Conservation (phyloP, 495 filamentous ascomycete genomes). For the Aspergillus leporis region DNA sequence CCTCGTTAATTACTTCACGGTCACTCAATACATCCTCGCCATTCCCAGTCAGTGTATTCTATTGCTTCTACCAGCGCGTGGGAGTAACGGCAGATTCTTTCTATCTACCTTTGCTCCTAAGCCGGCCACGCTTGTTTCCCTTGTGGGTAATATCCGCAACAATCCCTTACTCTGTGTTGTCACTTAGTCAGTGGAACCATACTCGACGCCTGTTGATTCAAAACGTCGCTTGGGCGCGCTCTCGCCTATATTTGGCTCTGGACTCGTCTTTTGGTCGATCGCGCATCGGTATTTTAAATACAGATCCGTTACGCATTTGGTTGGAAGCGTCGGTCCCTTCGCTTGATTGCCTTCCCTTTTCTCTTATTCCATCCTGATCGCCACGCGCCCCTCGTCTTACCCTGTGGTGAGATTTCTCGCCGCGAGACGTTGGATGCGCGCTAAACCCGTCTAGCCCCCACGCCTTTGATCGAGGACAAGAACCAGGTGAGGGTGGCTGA, state of each 20-base stretch:
- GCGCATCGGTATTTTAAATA: constrained; percentile 13
- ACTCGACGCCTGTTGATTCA: background rate
- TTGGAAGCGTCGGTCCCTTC: constrained; percentile 12
- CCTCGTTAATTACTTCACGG: constrained; percentile 11
- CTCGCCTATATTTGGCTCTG: background rate
- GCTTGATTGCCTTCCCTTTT: constrained; percentile 18
- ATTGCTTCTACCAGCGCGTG: constrained; percentile 8
- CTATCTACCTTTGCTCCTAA: constrained; percentile 14
- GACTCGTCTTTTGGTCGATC: background rate
- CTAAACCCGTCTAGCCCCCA: constrained; percentile 21
- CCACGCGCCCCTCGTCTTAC: constrained; percentile 32
- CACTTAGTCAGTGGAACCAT: constrained; percentile 8
- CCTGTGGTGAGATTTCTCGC: constrained; percentile 35
- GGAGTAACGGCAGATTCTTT: constrained; percentile 21
- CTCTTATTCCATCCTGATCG: constrained; percentile 11
- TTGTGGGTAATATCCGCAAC: constrained; percentile 13
- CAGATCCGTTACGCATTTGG: constrained; percentile 2
- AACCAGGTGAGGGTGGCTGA: constrained; percentile 41
- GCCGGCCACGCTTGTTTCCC: constrained; percentile 14
- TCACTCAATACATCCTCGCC: background rate
- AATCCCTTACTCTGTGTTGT: constrained; percentile 13
- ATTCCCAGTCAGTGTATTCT: background rate
- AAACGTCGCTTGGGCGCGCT: background rate
- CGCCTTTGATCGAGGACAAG: constrained; percentile 30
- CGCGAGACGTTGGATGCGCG: constrained; percentile 43